Evolutionary conservation across 2,329 filamentous ascomycete species (phyloP).

Genomic region (Ophiostoma tasmaniense): DNA sequence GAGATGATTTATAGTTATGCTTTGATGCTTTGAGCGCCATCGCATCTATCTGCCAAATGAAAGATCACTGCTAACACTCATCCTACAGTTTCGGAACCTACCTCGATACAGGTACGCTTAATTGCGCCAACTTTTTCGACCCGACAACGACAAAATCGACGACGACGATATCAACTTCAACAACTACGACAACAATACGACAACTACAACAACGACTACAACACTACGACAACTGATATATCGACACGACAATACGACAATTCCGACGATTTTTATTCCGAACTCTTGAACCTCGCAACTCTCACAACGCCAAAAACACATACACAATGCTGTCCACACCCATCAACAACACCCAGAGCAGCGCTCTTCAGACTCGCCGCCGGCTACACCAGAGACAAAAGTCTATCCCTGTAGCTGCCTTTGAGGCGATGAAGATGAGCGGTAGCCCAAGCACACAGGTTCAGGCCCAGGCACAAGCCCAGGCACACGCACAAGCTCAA

Average conservation of each 20-base stretch:
- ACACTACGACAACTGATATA: conserved; percentile 14
- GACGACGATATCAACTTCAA: conserved; percentile 9
- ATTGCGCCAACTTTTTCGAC: conserved; percentile 38
- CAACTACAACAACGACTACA: conserved; percentile 13
- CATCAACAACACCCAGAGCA: conserved; percentile 45
- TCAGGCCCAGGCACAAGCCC: conserved; percentile 6
- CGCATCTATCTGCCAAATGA: neutral
- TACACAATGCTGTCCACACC: conserved; percentile 33
- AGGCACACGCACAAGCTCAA: conserved; percentile 11
- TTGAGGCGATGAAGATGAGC: conserved; percentile 64
- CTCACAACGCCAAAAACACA: conserved; percentile 15
- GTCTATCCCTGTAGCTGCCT: conserved; percentile 65
- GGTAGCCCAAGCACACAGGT: conserved; percentile 33
- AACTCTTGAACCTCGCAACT: conserved; percentile 23
- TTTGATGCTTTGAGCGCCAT: no score
- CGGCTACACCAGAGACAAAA: conserved; percentile 78
- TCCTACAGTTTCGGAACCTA: conserved; percentile 27
- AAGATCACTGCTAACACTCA: conserved; percentile 9
- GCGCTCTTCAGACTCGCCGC: conserved; percentile 57
- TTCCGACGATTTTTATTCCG: conserved; percentile 21
- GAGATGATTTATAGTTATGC: no score
- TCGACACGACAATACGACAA: conserved; percentile 14
- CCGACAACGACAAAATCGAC: conserved; percentile 21
- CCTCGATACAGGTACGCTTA: conserved; percentile 38
- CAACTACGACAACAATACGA: conserved; percentile 13